A percentile compares a stretch with the other conserved stretches of the same genome.
Evolutionary conservation across 1,284 basidiomycete genomes (phyloP).

Genomic region (Ceratobasidium theobromae): DNA sequence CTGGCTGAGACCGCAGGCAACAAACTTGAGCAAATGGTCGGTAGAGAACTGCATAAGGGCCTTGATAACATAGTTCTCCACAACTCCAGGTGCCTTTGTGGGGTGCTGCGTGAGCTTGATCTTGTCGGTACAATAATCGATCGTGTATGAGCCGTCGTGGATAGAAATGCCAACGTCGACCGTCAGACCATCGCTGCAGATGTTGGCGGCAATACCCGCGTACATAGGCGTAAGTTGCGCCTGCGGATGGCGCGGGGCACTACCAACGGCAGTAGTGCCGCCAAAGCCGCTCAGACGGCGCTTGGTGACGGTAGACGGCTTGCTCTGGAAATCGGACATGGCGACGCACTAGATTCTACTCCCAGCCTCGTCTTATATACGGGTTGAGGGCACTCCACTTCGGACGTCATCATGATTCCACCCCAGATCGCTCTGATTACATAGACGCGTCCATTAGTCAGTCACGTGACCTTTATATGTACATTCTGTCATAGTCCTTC

Average conservation of each 20-base stretch:
- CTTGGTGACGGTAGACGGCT: slow-evolving; percentile 59
- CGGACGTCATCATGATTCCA: background rate
- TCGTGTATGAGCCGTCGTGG: slow-evolving; percentile 78
- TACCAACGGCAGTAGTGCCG: slow-evolving; percentile 47
- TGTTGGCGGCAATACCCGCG: slow-evolving; percentile 68
- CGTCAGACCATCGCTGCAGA: slow-evolving; percentile 57
- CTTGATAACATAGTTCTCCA: slow-evolving; percentile 62
- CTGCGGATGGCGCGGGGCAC: slow-evolving; percentile 35
- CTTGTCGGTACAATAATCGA: slow-evolving; percentile 62
- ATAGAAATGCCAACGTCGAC: slow-evolving; percentile 73
- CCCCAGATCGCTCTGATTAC: no score
- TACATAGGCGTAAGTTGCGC: slow-evolving; percentile 68
- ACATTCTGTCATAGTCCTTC: no score
- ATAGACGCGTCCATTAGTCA: no score
- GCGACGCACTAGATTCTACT: background rate
- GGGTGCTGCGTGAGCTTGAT: slow-evolving; percentile 51
- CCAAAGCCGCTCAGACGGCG: slow-evolving; percentile 62
- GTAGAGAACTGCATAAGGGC: slow-evolving; percentile 64
- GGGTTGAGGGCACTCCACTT: slow-evolving; percentile 13
- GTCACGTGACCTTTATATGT: no score
- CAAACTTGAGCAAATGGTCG: slow-evolving; percentile 76
- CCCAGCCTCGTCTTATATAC: background rate
- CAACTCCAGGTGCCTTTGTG: slow-evolving; percentile 47
- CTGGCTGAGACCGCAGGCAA: slow-evolving; percentile 60
- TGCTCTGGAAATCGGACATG: slow-evolving; percentile 54